A percentile compares a stretch with the other conserved stretches of the same genome.
Evolutionary conservation across 441 rosid genomes (phyloP).

Genomic region (Erodium chrysanthum): DNA sequence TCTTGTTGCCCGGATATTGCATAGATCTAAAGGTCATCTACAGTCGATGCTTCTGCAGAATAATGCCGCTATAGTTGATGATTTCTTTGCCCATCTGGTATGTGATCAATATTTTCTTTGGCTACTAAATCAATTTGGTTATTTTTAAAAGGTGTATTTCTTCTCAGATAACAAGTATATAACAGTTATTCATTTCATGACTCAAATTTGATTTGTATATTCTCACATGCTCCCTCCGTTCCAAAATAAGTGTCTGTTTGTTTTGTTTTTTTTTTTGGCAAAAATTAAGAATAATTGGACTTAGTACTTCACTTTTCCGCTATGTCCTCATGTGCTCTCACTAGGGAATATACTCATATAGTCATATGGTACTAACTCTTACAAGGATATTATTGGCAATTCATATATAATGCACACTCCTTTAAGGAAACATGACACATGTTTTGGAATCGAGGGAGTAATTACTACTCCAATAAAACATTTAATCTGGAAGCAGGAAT

Average conservation of each 20-base stretch:
- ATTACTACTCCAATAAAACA: not conserved
- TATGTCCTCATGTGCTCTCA: not conserved
- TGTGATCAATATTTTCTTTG: slow-evolving; percentile 11
- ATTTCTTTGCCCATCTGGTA: slow-evolving; percentile 77
- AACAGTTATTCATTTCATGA: not conserved
- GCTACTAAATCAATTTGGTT: not conserved
- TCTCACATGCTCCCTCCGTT: not conserved
- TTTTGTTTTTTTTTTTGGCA: not conserved
- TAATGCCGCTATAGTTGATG: slow-evolving; percentile 71
- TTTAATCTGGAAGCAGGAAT: slow-evolving; percentile 2
- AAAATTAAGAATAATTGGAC: not conserved
- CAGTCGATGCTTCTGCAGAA: slow-evolving; percentile 78
- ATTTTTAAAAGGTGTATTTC: too few species aligned
- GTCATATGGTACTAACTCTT: not conserved
- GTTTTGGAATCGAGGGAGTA: not conserved
- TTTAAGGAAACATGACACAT: not conserved
- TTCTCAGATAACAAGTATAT: too few species aligned
- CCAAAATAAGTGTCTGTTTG: slow-evolving; percentile 6
- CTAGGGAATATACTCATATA: not conserved
- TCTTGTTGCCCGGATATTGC: slow-evolving; percentile 76
- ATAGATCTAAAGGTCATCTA: slow-evolving; percentile 79
- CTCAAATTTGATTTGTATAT: not conserved
- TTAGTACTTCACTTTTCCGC: not conserved
- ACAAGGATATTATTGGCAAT: not conserved
- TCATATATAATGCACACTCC: not conserved